phyloP scores from a whole-genome alignment of 1,139 yeast species.

The Kluyveromyces sp. region DNA sequence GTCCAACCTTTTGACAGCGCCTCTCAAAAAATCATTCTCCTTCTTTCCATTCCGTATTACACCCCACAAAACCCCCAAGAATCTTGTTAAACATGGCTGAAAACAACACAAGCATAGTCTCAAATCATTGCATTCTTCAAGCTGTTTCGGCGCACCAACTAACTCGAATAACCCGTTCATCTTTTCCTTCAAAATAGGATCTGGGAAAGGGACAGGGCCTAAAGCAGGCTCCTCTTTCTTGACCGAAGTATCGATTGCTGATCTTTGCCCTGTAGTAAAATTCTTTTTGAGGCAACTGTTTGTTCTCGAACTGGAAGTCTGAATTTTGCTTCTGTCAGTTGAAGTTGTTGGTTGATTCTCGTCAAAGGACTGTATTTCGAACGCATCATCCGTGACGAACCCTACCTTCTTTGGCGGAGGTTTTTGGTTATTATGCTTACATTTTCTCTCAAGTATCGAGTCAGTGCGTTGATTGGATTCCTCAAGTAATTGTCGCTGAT shows the following conservation, averaged over 20 bases:
- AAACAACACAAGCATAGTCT: slow-evolving; percentile 2
- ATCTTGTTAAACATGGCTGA: slow-evolving; percentile 4
- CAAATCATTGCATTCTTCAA: slow-evolving; percentile 4
- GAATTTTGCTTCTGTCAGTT: slow-evolving; percentile 1
- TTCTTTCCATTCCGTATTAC: background rate
- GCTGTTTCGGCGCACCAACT: slow-evolving; percentile 5
- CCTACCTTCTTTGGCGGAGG: background rate
- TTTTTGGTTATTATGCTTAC: background rate
- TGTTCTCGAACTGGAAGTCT: background rate
- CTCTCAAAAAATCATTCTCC: slow-evolving; percentile 2
- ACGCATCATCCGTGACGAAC: background rate
- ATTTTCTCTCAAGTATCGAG: background rate
- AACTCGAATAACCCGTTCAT: slow-evolving; percentile 2
- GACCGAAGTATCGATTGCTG: background rate
- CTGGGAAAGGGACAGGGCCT: slow-evolving; percentile 6
- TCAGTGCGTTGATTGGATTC: background rate
- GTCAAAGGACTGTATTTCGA: slow-evolving; percentile 3
- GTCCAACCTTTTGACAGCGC: background rate
- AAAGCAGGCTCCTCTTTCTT: background rate
- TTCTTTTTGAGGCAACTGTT: background rate
- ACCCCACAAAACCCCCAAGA: slow-evolving; percentile 4
- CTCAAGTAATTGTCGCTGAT: background rate
- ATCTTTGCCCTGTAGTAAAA: too few species aligned
- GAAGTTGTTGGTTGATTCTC: slow-evolving; percentile 1
- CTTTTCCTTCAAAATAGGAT: background rate